Evolutionary conservation across 257 asterid genomes (phyloP).

Genomic region (Gentiana macrophylla): DNA sequence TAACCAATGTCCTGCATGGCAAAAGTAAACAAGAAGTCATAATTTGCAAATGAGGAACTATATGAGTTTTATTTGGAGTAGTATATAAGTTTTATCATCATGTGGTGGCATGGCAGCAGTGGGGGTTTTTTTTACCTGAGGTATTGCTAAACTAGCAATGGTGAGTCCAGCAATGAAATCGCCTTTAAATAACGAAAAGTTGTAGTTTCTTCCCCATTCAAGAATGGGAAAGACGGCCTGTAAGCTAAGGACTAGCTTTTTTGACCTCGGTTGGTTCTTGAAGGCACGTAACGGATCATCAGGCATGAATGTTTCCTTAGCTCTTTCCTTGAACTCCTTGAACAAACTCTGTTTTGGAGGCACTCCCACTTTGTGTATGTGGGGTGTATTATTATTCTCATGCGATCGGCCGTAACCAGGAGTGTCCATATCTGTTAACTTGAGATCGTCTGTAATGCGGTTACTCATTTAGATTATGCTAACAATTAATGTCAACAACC

Average conservation of each 20-base stretch:
- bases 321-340: slow-evolving; percentile 31
- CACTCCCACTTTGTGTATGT: slow-evolving; percentile 47
- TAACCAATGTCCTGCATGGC: slow-evolving; percentile 67
- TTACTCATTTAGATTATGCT: slow-evolving; percentile 7
- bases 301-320: slow-evolving; percentile 61
- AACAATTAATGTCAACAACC: neutral
- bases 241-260: slow-evolving; percentile 29
- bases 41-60: neutral
- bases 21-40: neutral
- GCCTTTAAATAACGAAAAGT: slow-evolving; percentile 43
- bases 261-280: slow-evolving; percentile 33
- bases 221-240: slow-evolving; percentile 53
- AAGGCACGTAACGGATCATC: slow-evolving; percentile 61
- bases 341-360: slow-evolving; percentile 48
- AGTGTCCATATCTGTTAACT: slow-evolving; percentile 3
- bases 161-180: slow-evolving; percentile 76
- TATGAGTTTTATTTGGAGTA: neutral
- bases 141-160: slow-evolving; percentile 77
- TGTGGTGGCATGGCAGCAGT: neutral
- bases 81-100: neutral
- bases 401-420: slow-evolving; percentile 20
- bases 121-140: slow-evolving; percentile 37
- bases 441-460: neutral
- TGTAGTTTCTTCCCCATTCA: slow-evolving; percentile 58
- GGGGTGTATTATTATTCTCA: slow-evolving; percentile 16